phyloP scores from a whole-genome alignment of 2,329 filamentous ascomycete genomes.

The Ophiocordyceps camponoti-floridani region DNA sequence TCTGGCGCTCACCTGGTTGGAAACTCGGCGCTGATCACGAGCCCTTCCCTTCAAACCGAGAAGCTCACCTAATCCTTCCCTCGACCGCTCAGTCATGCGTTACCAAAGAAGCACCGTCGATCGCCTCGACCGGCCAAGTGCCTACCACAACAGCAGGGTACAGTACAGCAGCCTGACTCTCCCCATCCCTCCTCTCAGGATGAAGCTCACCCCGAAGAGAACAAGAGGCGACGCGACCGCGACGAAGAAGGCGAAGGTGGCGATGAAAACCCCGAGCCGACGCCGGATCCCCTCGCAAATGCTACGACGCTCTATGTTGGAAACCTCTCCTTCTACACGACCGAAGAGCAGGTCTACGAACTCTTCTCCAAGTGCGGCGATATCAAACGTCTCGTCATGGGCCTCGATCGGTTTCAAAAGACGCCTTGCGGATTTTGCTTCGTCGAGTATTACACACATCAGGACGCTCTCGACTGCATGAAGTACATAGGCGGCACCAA shows the following conservation, averaged over 20 bases:
- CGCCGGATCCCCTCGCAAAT: conserved; percentile 55
- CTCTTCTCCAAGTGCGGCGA: conserved; percentile 92
- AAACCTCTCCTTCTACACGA: conserved; percentile 97
- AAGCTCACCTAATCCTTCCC: too few species aligned
- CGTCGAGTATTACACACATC: conserved; percentile 96
- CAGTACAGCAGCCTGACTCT: conserved; percentile 28
- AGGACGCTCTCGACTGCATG: conserved; percentile 93
- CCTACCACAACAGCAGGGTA: conserved; percentile 78
- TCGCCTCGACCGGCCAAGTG: conserved; percentile 81
- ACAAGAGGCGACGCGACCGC: conserved; percentile 52
- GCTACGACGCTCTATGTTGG: conserved; percentile 95
- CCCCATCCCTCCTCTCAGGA: too few species aligned
- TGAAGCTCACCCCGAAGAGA: conserved; percentile 22
- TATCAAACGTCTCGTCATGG: conserved; percentile 97
- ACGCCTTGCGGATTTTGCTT: conserved; percentile 99
- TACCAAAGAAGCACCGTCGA: conserved; percentile 56
- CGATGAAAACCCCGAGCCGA: conserved; percentile 26
- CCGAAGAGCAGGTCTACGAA: conserved; percentile 96
- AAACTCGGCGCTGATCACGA: too few species aligned
- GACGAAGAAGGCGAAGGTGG: conserved; percentile 35
- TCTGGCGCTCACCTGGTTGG: too few species aligned
- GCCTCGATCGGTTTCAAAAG: conserved; percentile 89
- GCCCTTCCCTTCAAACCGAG: too few species aligned
- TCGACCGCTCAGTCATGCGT: too few species aligned
- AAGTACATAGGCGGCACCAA: conserved; percentile 98